These are phyloP conservation scores for Fusarium foetens DNA, from an alignment of 2,329 filamentous ascomycete species.

Conservation along the genomic window DNA sequence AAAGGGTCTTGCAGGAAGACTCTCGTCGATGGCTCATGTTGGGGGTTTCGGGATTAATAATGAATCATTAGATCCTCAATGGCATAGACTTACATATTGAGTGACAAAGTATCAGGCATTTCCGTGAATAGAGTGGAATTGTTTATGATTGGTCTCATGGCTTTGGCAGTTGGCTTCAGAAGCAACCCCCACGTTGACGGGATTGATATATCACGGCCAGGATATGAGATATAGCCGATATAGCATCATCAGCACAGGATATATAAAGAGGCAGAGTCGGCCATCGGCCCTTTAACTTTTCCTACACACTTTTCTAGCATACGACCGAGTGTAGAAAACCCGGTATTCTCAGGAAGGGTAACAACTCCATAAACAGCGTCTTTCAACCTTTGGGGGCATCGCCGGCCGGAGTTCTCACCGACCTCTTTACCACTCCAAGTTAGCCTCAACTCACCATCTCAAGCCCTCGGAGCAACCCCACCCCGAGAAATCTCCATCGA, in stretches of 20 bases:
- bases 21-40: conserved; percentile 14
- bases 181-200: conserved; percentile 7
- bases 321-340: not conserved
- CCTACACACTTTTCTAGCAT: not conserved
- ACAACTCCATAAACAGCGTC: no score
- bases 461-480: conserved; percentile 41
- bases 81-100: not conserved
- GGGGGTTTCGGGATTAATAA: conserved; percentile 37
- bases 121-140: not conserved
- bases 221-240: not conserved
- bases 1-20: not conserved
- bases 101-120: not conserved
- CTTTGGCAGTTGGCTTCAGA: not conserved
- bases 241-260: not conserved
- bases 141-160: not conserved
- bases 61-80: conserved; percentile 28
- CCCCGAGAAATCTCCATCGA: conserved; percentile 40
- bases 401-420: conserved; percentile 41
- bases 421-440: conserved; percentile 1
- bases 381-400: conserved; percentile 28
- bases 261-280: conserved; percentile 2
- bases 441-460: conserved; percentile 23
- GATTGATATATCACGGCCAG: not conserved
- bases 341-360: not conserved
- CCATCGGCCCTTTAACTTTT: not conserved